Evolutionary conservation across 225 moss, liverwort and hornwort genomes (phyloP).

Genomic region (Climacium dendroides): DNA sequence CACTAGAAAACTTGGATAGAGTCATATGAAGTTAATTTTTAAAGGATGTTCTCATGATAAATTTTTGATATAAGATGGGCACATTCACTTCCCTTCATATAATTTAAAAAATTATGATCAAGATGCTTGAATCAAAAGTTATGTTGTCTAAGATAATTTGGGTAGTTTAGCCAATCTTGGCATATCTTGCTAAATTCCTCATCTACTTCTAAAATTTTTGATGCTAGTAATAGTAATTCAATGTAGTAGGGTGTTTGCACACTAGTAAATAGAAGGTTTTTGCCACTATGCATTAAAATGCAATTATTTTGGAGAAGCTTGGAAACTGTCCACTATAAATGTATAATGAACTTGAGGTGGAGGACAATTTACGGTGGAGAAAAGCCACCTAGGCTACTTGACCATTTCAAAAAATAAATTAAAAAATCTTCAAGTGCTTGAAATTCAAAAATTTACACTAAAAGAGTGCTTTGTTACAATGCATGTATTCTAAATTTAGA

Average conservation of each 20-base stretch:
- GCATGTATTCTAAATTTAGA: accelerated
- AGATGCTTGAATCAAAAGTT: accelerated
- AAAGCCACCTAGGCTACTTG: not conserved
- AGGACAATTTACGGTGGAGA: not conserved
- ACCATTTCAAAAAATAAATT: too few relatives aligned
- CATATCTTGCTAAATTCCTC: not conserved
- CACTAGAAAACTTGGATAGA: not conserved
- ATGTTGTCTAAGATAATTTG: accelerated
- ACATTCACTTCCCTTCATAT: accelerated
- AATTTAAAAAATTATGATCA: accelerated
- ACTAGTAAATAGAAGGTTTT: accelerated
- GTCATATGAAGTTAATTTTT: not conserved
- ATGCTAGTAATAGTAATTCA: accelerated
- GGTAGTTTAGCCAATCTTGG: not conserved
- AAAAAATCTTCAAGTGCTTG: accelerated
- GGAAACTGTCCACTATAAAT: not conserved
- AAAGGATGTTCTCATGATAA: accelerated
- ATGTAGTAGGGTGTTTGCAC: accelerated
- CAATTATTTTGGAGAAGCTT: accelerated
- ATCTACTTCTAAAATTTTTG: not conserved
- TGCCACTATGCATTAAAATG: not conserved
- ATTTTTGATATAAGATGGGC: not conserved
- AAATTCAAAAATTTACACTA: not conserved
- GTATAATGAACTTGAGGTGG: not conserved
- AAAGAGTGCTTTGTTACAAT: accelerated